These are phyloP conservation scores for Ascochyta pisi DNA, from an alignment of 2,329 filamentous ascomycete species.

Conservation along the genomic window DNA sequence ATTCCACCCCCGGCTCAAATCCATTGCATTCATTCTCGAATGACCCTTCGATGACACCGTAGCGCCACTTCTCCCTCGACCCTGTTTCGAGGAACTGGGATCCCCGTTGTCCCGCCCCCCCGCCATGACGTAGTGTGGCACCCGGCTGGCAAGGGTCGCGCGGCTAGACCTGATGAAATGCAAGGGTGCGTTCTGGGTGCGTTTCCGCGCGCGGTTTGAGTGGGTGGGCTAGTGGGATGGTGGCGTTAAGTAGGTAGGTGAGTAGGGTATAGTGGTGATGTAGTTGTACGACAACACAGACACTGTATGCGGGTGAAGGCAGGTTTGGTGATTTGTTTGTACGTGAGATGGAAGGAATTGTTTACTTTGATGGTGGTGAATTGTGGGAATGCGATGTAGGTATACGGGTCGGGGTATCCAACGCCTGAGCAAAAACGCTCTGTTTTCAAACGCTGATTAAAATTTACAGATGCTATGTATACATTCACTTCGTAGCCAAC, in stretches of 20 bases:
- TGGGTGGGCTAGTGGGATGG: neutral
- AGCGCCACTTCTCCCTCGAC: slow-evolving; percentile 30
- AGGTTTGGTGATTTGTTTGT: no score
- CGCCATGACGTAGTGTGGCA: slow-evolving; percentile 43
- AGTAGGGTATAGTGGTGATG: no score
- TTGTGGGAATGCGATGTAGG: neutral
- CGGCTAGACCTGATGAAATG: neutral
- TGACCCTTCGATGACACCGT: slow-evolving; percentile 23
- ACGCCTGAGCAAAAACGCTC: slow-evolving; percentile 10
- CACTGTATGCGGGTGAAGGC: no score
- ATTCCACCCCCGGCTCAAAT: no score
- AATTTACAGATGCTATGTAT: neutral
- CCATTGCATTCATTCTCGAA: no score
- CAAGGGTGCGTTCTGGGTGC: slow-evolving; percentile 4
- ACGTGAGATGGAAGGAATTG: no score
- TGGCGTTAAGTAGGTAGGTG: no score
- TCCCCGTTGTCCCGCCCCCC: slow-evolving; percentile 20
- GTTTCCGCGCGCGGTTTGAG: neutral
- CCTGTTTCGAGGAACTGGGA: slow-evolving; percentile 32
- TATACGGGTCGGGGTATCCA: slow-evolving; percentile 13
- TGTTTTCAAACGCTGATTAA: slow-evolving; percentile 1
- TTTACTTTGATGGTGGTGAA: no score
- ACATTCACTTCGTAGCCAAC: slow-evolving; percentile 7
- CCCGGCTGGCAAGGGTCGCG: slow-evolving; percentile 17
- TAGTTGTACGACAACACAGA: no score